Conservation (phyloP, 75 land plant genomes). For the Picea glauca region DNA sequence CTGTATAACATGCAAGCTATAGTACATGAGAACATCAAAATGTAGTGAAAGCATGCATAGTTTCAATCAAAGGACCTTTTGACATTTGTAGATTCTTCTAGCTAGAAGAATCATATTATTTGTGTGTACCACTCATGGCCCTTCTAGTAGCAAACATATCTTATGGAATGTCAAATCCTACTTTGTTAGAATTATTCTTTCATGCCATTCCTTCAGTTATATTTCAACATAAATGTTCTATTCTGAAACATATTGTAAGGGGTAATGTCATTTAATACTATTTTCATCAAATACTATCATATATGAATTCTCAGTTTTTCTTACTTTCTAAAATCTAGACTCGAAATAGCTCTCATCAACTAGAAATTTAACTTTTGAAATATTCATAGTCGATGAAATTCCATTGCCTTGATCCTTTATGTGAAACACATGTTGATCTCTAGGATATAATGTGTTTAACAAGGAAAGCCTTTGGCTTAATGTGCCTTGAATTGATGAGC, state of each 20-base stretch:
- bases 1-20: no score
- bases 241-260: background rate
- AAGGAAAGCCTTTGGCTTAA: background rate
- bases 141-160: no score
- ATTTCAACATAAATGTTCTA: constrained; percentile 20
- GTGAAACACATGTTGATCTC: background rate
- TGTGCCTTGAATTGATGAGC: background rate
- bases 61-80: no score
- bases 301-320: background rate
- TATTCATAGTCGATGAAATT: background rate
- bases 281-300: background rate
- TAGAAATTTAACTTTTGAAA: background rate
- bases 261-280: background rate
- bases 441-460: background rate
- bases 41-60: no score
- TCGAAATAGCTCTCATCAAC: background rate
- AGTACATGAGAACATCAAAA: no score
- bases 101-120: no score
- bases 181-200: background rate
- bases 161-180: background rate
- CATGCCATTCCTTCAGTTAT: background rate
- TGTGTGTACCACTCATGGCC: no score
- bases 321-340: background rate
- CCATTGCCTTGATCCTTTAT: background rate
- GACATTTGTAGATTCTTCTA: no score